Evolutionary conservation across 2,329 filamentous ascomycete species (phyloP).

Genomic region (Sclerotinia subarctica): DNA sequence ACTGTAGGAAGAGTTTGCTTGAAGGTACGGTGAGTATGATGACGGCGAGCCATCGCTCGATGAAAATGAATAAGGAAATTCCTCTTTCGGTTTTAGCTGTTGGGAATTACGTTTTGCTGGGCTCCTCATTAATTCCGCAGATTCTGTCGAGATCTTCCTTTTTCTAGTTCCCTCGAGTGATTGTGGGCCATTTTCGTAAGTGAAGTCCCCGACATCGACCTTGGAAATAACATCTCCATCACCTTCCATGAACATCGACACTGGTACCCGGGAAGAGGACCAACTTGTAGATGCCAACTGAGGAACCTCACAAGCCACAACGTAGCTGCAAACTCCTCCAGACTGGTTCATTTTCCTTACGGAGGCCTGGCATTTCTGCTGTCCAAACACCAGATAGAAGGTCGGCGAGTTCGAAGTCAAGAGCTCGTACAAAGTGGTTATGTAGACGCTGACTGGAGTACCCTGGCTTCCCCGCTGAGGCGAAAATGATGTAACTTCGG

Average conservation of each 20-base stretch:
- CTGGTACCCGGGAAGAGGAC: constrained; percentile 53
- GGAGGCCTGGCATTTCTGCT: constrained; percentile 66
- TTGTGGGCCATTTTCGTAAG: constrained; percentile 48
- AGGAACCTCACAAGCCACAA: constrained; percentile 70
- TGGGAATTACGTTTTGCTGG: constrained; percentile 48
- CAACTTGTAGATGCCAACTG: constrained; percentile 56
- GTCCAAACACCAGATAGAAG: constrained; percentile 73
- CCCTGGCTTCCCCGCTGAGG: constrained; percentile 67
- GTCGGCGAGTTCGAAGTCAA: constrained; percentile 54
- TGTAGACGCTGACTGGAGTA: constrained; percentile 68
- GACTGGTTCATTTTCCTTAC: constrained; percentile 60
- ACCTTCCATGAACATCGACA: constrained; percentile 59
- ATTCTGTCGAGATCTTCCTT: constrained; percentile 53
- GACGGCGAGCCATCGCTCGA: constrained; percentile 43
- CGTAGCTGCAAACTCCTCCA: constrained; percentile 64
- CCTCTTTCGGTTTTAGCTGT: constrained; percentile 47
- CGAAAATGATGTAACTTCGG: constrained; percentile 65
- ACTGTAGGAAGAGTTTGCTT: constrained; percentile 47
- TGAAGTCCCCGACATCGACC: constrained; percentile 59
- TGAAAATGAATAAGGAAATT: constrained; percentile 54
- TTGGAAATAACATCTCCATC: constrained; percentile 49
- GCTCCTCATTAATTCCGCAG: constrained; percentile 46
- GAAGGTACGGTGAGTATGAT: constrained; percentile 49
- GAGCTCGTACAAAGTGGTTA: constrained; percentile 73
- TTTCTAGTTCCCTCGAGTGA: constrained; percentile 48